Evolutionary conservation across 257 asterid species (phyloP).

Genomic region (Nicotiana noctiflora): DNA sequence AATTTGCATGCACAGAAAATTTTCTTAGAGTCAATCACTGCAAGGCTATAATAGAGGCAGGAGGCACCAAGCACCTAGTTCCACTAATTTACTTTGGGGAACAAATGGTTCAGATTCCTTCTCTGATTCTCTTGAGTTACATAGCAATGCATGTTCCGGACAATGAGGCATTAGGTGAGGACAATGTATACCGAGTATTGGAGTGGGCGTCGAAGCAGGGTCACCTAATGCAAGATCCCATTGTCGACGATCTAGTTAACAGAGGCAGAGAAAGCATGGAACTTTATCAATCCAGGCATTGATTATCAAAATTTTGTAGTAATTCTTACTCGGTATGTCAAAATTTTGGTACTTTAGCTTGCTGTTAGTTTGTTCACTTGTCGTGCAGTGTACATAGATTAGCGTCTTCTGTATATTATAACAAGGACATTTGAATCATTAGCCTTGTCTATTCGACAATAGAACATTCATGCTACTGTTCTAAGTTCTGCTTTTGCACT

Average conservation of each 20-base stretch:
- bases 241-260: background rate
- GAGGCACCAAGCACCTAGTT: background rate
- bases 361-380: too few relatives aligned
- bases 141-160: background rate
- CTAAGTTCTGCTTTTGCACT: too few relatives aligned
- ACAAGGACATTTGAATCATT: too few relatives aligned
- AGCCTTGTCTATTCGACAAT: too few relatives aligned
- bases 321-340: too few relatives aligned
- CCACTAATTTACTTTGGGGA: constrained; percentile 3
- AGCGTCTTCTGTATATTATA: too few relatives aligned
- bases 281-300: background rate
- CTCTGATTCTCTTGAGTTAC: background rate
- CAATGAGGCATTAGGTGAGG: background rate
- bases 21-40: background rate
- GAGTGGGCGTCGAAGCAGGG: background rate
- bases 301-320: too few relatives aligned
- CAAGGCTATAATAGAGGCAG: background rate
- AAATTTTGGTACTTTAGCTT: too few relatives aligned
- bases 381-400: too few relatives aligned
- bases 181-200: background rate
- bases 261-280: background rate
- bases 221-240: background rate
- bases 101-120: background rate
- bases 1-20: background rate
- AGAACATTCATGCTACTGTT: too few relatives aligned